These are phyloP conservation scores for Aspergillus novofumigatus DNA, from an alignment of 2,329 filamentous ascomycete genomes.

Conservation along the genomic window DNA sequence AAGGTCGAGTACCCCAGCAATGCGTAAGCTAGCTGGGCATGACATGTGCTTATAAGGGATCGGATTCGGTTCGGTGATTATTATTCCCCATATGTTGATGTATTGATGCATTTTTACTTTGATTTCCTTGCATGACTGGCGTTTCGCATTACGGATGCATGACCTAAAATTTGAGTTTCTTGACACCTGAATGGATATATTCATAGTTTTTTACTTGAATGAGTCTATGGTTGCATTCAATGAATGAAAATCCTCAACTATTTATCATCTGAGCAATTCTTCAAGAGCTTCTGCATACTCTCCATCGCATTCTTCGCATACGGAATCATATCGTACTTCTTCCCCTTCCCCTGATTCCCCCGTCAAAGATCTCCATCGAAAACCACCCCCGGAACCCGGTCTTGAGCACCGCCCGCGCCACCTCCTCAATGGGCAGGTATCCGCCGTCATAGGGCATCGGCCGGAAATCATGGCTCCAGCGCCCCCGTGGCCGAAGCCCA, in stretches of 20 bases:
- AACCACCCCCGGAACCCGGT: constrained; percentile 67
- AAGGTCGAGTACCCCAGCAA: constrained; percentile 69
- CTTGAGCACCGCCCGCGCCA: constrained; percentile 60
- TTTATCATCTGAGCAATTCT: constrained; percentile 27
- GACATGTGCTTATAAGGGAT: background rate
- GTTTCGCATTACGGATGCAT: background rate
- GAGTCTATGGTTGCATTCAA: constrained; percentile 13
- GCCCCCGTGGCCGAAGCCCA: constrained; percentile 57
- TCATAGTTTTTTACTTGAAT: constrained; percentile 2
- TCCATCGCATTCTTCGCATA: constrained; percentile 52
- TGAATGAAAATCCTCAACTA: background rate
- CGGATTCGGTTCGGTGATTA: background rate
- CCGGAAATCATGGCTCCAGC: constrained; percentile 69
- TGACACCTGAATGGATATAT: background rate
- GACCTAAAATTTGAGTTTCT: background rate
- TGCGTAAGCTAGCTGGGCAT: constrained; percentile 47
- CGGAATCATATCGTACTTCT: constrained; percentile 45
- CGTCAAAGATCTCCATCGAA: constrained; percentile 67
- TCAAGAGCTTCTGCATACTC: constrained; percentile 44
- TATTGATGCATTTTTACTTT: constrained; percentile 6
- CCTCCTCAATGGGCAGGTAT: constrained; percentile 64
- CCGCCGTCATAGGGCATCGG: constrained; percentile 67
- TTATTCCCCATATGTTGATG: constrained; percentile 16
- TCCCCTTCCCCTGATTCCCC: constrained; percentile 52
- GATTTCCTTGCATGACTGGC: background rate